A percentile compares a stretch with the other conserved stretches of the same genome.
Evolutionary conservation across 352 stramenopile genomes (phyloP).

Genomic region (Phytophthora sp.): DNA sequence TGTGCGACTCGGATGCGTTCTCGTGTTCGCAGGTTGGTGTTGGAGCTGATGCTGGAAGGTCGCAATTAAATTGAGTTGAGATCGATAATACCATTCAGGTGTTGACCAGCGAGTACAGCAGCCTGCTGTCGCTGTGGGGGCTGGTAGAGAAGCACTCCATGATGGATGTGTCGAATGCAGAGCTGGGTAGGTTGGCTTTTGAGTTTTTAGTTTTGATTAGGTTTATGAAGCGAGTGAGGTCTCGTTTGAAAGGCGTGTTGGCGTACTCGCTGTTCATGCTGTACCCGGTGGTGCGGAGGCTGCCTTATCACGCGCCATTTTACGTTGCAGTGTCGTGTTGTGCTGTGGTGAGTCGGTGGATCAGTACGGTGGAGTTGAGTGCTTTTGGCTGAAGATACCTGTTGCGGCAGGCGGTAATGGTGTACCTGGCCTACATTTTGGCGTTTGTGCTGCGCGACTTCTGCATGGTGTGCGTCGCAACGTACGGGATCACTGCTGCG

Average conservation of each 20-base stretch:
- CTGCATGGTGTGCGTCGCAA: constrained; percentile 59
- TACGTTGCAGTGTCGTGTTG: constrained; percentile 49
- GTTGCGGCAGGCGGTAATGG: constrained; percentile 37
- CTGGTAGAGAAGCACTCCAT: constrained; percentile 44
- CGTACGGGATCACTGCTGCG: constrained; percentile 54
- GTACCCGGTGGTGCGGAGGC: constrained; percentile 43
- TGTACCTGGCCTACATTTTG: constrained; percentile 66
- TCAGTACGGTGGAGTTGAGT: neutral
- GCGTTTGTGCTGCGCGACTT: constrained; percentile 60
- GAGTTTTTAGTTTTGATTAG: no score
- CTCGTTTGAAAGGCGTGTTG: no score
- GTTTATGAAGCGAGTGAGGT: no score
- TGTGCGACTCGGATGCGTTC: constrained; percentile 64
- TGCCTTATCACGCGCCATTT: constrained; percentile 51
- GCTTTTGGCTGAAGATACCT: neutral
- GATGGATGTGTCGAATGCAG: constrained; percentile 56
- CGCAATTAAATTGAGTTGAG: neutral
- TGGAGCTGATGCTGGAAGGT: neutral
- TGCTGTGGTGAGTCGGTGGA: constrained; percentile 30
- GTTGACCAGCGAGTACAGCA: constrained; percentile 64
- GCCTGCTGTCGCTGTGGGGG: constrained; percentile 46
- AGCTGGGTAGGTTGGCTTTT: no score
- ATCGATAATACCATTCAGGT: constrained; percentile 27
- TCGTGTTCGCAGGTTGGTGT: constrained; percentile 57
- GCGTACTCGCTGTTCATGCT: constrained; percentile 54